Evolutionary conservation across 2,329 filamentous ascomycete species (phyloP).

Genomic region (Grosmannia serpens): DNA sequence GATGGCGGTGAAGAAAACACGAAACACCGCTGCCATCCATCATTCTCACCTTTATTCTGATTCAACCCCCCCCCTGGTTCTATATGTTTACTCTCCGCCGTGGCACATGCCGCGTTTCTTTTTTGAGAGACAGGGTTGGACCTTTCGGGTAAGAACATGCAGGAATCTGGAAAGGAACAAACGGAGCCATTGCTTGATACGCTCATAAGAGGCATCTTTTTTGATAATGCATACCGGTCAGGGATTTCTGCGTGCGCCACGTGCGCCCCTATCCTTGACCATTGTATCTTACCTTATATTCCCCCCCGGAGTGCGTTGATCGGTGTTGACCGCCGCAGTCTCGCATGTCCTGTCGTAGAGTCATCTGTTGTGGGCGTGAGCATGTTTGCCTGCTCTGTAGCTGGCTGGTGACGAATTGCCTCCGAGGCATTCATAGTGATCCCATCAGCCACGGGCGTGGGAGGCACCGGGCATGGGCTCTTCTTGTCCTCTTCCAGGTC

Average conservation of each 20-base stretch:
- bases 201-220: not conserved
- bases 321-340: not conserved
- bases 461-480: too few relatives aligned
- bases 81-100: not conserved
- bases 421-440: too few relatives aligned
- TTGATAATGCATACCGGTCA: not conserved
- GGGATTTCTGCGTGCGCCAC: not conserved
- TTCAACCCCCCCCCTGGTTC: not conserved
- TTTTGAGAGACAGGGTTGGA: not conserved
- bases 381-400: not conserved
- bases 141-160: not conserved
- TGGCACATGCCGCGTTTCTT: not conserved
- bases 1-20: constrained; percentile 2
- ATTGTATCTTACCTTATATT: not conserved
- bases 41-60: not conserved
- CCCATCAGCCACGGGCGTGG: too few relatives aligned
- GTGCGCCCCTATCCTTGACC: not conserved
- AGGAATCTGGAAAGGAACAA: not conserved
- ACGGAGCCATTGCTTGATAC: not conserved
- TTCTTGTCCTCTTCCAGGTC: too few relatives aligned
- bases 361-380: not conserved
- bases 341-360: not conserved
- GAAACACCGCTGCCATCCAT: not conserved
- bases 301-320: not conserved
- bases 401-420: too few relatives aligned